Evolutionary conservation across 768 basidiomycete species (phyloP).

Genomic region (Pulveroboletus sp.): DNA sequence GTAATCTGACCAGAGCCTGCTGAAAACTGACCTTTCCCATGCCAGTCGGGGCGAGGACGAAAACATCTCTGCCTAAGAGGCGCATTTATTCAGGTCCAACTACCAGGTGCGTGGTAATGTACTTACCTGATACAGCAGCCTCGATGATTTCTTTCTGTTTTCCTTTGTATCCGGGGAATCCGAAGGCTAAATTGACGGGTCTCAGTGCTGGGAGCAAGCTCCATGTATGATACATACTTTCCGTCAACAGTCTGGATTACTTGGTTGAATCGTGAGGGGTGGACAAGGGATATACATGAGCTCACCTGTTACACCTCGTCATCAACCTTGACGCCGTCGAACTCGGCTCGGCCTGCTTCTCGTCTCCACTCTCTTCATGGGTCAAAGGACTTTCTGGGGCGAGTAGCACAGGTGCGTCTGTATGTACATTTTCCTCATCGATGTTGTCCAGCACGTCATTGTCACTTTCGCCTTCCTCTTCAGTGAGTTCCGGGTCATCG

Average conservation of each 20-base stretch:
- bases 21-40: constrained; percentile 71
- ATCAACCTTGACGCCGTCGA: background rate
- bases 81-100: background rate
- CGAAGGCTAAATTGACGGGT: constrained; percentile 52
- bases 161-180: constrained; percentile 67
- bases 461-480: constrained; percentile 13
- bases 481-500: constrained; percentile 10
- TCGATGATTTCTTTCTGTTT: constrained; percentile 76
- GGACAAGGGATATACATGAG: background rate
- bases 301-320: constrained; percentile 16
- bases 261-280: background rate
- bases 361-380: background rate
- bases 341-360: background rate
- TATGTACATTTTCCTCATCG: constrained; percentile 14
- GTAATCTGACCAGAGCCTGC: background rate
- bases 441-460: constrained; percentile 24
- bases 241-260: constrained; percentile 18
- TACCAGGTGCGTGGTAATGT: background rate
- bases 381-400: constrained; percentile 16
- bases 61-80: constrained; percentile 59
- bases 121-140: constrained; percentile 60
- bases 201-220: background rate
- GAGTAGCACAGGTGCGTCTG: constrained; percentile 11
- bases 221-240: constrained; percentile 17
- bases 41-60: constrained; percentile 83